phyloP scores from a whole-genome alignment of 2,329 filamentous ascomycete species.

The Trichoderma atroviride region DNA sequence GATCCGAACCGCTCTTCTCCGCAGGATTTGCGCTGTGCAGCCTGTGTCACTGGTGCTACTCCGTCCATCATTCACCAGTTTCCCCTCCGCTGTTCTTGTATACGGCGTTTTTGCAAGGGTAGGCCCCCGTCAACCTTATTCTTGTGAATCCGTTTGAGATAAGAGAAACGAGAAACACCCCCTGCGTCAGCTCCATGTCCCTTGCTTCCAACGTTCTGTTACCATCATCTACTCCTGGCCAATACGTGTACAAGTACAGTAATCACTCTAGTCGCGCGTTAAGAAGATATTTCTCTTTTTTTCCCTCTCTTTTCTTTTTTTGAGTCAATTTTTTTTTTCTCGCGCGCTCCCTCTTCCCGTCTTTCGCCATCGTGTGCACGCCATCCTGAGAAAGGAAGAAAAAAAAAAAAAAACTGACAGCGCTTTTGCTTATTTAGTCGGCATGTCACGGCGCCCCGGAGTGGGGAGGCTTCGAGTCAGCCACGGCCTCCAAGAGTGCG shows the following conservation, averaged over 20 bases:
- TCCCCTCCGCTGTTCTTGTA: not conserved
- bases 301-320: not conserved
- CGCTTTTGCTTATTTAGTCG: not conserved
- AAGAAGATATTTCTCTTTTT: not conserved
- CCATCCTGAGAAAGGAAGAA: not conserved
- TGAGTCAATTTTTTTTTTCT: not conserved
- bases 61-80: not conserved
- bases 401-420: not conserved
- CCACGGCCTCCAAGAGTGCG: slow-evolving; percentile 15
- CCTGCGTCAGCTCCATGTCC: not conserved
- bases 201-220: not conserved
- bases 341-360: not conserved
- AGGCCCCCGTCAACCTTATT: slow-evolving; percentile 22
- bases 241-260: not conserved
- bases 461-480: slow-evolving; percentile 15
- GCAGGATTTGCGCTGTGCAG: not conserved
- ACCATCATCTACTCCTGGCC: not conserved
- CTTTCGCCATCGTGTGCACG: not conserved
- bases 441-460: not conserved
- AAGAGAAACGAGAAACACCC: not conserved
- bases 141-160: slow-evolving; percentile 16
- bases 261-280: not conserved
- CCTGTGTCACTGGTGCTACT: not conserved
- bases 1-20: not conserved
- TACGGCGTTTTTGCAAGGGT: slow-evolving; percentile 4